Evolutionary conservation across 257 asterid species (phyloP).

Genomic region (Penstemon eatonii): DNA sequence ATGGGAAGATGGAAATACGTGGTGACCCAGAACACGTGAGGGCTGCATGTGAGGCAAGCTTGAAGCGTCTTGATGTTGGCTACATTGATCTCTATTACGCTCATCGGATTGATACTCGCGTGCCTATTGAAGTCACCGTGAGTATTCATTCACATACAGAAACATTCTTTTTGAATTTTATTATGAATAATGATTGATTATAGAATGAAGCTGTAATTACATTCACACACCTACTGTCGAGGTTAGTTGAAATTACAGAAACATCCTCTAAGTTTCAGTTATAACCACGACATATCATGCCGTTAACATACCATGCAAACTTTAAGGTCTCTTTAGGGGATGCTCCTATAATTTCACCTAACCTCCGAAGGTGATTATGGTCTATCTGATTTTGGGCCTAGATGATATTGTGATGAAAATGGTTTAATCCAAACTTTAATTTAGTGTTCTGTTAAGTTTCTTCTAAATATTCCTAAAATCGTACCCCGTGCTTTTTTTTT

Average conservation of each 20-base stretch:
- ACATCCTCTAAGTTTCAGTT: too few species aligned
- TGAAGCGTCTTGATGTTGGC: conserved; percentile 33
- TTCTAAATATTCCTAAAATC: not conserved
- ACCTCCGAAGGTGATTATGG: not conserved
- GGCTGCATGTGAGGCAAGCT: conserved; percentile 36
- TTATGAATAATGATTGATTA: too few species aligned
- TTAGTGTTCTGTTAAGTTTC: too few species aligned
- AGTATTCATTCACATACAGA: not conserved
- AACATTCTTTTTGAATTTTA: too few species aligned
- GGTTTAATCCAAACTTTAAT: too few species aligned
- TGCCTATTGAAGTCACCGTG: conserved; percentile 42
- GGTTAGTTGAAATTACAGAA: too few species aligned
- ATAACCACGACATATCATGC: too few species aligned
- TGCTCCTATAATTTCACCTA: not conserved
- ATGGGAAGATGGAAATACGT: conserved; percentile 5
- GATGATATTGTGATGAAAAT: not conserved
- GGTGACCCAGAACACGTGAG: conserved; percentile 41
- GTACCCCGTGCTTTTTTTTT: not conserved
- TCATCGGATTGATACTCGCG: conserved; percentile 39
- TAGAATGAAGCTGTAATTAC: too few species aligned
- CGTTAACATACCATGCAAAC: not conserved
- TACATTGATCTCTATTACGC: conserved; percentile 39
- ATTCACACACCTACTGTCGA: too few species aligned
- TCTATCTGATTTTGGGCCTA: not conserved
- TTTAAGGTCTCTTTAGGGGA: not conserved